Evolutionary conservation across 208 protist genomes (phyloP).

Genomic region (Leishmania braziliensis): DNA sequence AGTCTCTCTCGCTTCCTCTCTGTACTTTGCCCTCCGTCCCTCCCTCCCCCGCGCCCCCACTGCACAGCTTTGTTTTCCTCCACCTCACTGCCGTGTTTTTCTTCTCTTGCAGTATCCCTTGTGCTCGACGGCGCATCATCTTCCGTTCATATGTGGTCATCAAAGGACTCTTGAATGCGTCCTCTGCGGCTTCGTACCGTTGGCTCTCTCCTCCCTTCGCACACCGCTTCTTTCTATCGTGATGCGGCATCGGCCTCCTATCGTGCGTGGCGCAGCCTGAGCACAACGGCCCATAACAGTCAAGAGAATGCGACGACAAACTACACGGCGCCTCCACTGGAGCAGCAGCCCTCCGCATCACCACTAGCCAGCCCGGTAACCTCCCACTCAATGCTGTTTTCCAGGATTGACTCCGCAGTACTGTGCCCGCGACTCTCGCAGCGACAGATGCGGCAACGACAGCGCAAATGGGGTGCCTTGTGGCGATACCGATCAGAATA

Average conservation of each 20-base stretch:
- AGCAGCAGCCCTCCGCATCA: background rate
- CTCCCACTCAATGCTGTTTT: background rate
- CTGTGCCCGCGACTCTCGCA: conserved; percentile 25
- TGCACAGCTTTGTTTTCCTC: background rate
- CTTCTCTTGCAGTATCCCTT: background rate
- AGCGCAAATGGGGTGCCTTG: conserved; percentile 44
- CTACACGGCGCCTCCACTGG: background rate
- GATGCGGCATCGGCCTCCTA: background rate
- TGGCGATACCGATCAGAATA: conserved; percentile 43
- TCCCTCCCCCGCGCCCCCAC: background rate
- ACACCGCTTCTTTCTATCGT: background rate
- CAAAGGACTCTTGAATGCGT: background rate
- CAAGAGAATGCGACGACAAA: background rate
- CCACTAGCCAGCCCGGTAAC: background rate
- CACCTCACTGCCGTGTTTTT: background rate
- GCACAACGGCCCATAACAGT: background rate
- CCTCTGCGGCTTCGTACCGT: background rate
- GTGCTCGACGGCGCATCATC: background rate
- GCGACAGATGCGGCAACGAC: conserved; percentile 48
- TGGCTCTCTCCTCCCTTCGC: background rate
- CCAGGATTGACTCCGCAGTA: background rate
- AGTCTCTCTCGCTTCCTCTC: background rate
- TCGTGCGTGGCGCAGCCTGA: background rate
- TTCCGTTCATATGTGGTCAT: background rate
- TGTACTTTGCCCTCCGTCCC: background rate